Evolutionary conservation across 2,329 filamentous ascomycete genomes (phyloP).

Genomic region (Talaromyces rugulosus): DNA sequence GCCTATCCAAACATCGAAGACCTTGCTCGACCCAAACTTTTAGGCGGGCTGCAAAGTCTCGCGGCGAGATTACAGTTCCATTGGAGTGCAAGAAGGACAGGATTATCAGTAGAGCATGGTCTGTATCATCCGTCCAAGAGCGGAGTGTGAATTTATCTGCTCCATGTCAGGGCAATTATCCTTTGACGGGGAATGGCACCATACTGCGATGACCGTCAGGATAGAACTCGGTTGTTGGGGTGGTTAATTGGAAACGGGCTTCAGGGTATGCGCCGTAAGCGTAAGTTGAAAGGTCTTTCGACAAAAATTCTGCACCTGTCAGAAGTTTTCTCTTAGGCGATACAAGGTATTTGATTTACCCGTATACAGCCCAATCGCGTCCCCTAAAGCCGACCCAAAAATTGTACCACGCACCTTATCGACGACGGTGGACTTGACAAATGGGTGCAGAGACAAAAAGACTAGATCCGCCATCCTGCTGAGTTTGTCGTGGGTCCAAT

Average conservation of each 20-base stretch:
- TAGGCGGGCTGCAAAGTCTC: constrained; percentile 45
- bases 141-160: constrained; percentile 4
- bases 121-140: constrained; percentile 53
- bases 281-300: constrained; percentile 9
- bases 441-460: constrained; percentile 27
- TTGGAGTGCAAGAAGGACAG: constrained; percentile 47
- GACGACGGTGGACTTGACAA: constrained; percentile 23
- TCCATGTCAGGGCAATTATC: neutral
- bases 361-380: constrained; percentile 53
- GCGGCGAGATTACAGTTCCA: constrained; percentile 30
- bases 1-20: constrained; percentile 43
- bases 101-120: constrained; percentile 49
- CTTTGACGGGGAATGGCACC: neutral
- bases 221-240: constrained; percentile 15
- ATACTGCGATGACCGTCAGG: constrained; percentile 18
- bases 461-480: neutral
- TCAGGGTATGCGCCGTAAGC: constrained; percentile 14
- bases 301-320: constrained; percentile 13
- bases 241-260: constrained; percentile 14
- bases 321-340: neutral
- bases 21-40: constrained; percentile 47
- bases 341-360: constrained; percentile 12
- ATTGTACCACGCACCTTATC: constrained; percentile 44
- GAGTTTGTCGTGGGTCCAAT: no score
- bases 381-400: constrained; percentile 51